These are phyloP conservation scores for Pleurotus djamor DNA, from an alignment of 768 basidiomycete genomes.

Conservation along the genomic window DNA sequence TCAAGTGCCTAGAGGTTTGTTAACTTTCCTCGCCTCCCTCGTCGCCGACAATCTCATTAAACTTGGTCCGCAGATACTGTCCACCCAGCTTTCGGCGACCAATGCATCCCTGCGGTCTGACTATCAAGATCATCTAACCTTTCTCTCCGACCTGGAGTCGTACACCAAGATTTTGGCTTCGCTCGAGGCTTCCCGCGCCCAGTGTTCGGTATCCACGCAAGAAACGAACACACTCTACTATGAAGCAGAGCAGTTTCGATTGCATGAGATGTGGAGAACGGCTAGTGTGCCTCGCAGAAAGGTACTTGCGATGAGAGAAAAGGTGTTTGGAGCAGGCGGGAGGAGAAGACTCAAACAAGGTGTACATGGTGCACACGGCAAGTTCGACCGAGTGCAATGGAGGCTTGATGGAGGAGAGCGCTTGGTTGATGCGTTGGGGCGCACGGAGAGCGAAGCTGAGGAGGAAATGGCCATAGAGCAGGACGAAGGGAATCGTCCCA, in stretches of 20 bases:
- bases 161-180: constrained; percentile 46
- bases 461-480: constrained; percentile 51
- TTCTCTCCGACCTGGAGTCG: constrained; percentile 43
- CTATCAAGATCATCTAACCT: constrained; percentile 48
- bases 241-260: constrained; percentile 67
- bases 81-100: constrained; percentile 47
- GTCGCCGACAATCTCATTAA: constrained; percentile 8
- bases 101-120: constrained; percentile 59
- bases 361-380: constrained; percentile 54
- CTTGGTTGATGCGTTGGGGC: constrained; percentile 64
- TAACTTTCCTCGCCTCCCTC: background rate
- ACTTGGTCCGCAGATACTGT: constrained; percentile 38
- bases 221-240: constrained; percentile 69
- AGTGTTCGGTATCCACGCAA: constrained; percentile 53
- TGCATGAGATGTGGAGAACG: constrained; percentile 65
- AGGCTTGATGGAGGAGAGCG: constrained; percentile 60
- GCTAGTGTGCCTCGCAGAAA: constrained; percentile 60
- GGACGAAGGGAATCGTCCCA: constrained; percentile 2
- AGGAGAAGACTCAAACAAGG: constrained; percentile 42
- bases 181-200: constrained; percentile 47
- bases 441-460: constrained; percentile 76
- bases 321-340: constrained; percentile 64
- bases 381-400: constrained; percentile 68
- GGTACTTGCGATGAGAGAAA: constrained; percentile 62
- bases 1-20: constrained; percentile 54